These are phyloP conservation scores for Adansonia digitata DNA, from an alignment of 345 rosid genomes.

Conservation along the genomic window DNA sequence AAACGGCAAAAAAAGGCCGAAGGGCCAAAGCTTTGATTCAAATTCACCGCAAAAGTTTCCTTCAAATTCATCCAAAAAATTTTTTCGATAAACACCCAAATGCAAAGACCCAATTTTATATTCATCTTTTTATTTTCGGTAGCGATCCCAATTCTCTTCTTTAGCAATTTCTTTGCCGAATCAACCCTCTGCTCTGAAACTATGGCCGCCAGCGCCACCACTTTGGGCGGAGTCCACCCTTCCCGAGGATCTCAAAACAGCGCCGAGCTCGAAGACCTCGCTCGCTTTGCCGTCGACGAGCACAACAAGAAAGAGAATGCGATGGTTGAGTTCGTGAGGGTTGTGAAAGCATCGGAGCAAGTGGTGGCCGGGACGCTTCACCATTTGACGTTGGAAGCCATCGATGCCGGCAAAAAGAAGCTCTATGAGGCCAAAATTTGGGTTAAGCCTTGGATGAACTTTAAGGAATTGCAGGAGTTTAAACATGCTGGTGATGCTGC, in stretches of 20 bases:
- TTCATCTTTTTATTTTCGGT: not conserved
- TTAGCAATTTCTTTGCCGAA: constrained; percentile 23
- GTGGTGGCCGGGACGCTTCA: constrained; percentile 83
- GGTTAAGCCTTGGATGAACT: constrained; percentile 93
- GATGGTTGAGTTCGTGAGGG: constrained; percentile 76
- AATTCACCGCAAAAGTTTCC: no score
- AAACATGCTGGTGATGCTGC: constrained; percentile 59
- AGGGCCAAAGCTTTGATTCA: not conserved
- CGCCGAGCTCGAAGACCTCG: constrained; percentile 59
- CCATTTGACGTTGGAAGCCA: constrained; percentile 71
- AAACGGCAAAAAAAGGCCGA: not conserved
- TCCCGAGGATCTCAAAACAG: constrained; percentile 53
- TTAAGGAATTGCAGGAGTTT: constrained; percentile 85
- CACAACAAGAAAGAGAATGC: constrained; percentile 91
- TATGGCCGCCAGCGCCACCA: constrained; percentile 36
- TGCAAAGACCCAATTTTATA: not conserved
- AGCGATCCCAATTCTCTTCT: not conserved
- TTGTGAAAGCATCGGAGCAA: constrained; percentile 87
- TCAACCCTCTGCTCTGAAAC: constrained; percentile 33
- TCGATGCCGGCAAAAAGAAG: constrained; percentile 85
- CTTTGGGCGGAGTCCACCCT: constrained; percentile 58
- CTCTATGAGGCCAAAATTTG: constrained; percentile 85
- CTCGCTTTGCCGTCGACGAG: constrained; percentile 89
- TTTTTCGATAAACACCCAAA: not conserved
- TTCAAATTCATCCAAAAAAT: not conserved